Evolutionary conservation across 306 rosid genomes (phyloP).

Genomic region (Cucurbita pepo): DNA sequence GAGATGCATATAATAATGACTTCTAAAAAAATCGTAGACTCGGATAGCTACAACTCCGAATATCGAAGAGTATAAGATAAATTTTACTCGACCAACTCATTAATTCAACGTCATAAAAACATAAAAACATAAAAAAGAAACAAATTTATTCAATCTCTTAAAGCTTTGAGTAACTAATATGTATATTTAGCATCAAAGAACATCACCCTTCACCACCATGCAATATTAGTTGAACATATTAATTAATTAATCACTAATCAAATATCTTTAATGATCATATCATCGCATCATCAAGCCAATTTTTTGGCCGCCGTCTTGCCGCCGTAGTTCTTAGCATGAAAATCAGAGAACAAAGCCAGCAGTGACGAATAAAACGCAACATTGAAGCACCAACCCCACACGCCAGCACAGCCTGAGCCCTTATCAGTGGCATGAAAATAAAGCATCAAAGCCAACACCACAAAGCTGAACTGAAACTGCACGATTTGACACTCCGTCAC

Average conservation of each 20-base stretch:
- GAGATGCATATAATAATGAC: too few species aligned
- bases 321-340: slow-evolving; percentile 40
- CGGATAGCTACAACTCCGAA: too few species aligned
- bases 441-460: slow-evolving; percentile 43
- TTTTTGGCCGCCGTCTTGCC: background rate
- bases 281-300: background rate
- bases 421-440: slow-evolving; percentile 24
- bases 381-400: slow-evolving; percentile 69
- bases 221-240: slow-evolving; percentile 1
- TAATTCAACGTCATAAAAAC: too few species aligned
- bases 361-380: slow-evolving; percentile 54
- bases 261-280: background rate
- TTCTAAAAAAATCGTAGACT: too few species aligned
- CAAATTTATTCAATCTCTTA: too few species aligned
- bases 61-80: too few species aligned
- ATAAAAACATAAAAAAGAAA: too few species aligned
- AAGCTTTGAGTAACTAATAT: too few species aligned
- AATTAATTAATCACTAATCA: background rate
- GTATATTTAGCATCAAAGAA: too few species aligned
- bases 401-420: slow-evolving; percentile 47
- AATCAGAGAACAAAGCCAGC: slow-evolving; percentile 46
- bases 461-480: slow-evolving; percentile 66
- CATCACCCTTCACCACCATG: too few species aligned
- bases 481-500: slow-evolving; percentile 67
- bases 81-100: too few species aligned